Evolutionary conservation across 306 rosid genomes (phyloP).

Genomic region (Macrotyloma uniflorum): DNA sequence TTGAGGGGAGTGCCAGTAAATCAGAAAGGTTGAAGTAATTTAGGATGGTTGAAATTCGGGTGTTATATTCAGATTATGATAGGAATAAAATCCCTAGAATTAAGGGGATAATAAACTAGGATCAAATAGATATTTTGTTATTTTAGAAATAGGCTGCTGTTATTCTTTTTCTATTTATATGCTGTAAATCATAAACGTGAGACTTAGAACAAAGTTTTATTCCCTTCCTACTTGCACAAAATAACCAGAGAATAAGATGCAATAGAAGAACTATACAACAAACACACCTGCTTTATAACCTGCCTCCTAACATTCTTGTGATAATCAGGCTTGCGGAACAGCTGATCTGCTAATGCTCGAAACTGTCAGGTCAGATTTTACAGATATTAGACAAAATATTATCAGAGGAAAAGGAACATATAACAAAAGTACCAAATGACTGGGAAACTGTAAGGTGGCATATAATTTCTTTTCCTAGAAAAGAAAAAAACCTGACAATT

Average conservation of each 20-base stretch:
- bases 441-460: slow-evolving; percentile 19
- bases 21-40: background rate
- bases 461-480: background rate
- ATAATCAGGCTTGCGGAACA: slow-evolving; percentile 77
- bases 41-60: no score
- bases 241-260: slow-evolving; percentile 7
- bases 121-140: no score
- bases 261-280: slow-evolving; percentile 29
- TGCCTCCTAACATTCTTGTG: slow-evolving; percentile 95
- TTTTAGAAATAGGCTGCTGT: no score
- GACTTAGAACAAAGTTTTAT: no score
- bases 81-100: no score
- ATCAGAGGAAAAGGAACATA: slow-evolving; percentile 8
- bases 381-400: slow-evolving; percentile 32
- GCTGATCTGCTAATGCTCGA: slow-evolving; percentile 97
- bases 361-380: slow-evolving; percentile 62
- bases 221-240: background rate
- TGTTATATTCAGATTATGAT: no score
- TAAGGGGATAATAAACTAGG: no score
- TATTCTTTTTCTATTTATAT: no score
- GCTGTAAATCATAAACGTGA: no score
- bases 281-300: slow-evolving; percentile 84
- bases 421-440: slow-evolving; percentile 13
- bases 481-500: slow-evolving; percentile 83
- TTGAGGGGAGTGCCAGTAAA: background rate